Evolutionary conservation across 768 basidiomycete species (phyloP).

Genomic region (Trametes punicea): DNA sequence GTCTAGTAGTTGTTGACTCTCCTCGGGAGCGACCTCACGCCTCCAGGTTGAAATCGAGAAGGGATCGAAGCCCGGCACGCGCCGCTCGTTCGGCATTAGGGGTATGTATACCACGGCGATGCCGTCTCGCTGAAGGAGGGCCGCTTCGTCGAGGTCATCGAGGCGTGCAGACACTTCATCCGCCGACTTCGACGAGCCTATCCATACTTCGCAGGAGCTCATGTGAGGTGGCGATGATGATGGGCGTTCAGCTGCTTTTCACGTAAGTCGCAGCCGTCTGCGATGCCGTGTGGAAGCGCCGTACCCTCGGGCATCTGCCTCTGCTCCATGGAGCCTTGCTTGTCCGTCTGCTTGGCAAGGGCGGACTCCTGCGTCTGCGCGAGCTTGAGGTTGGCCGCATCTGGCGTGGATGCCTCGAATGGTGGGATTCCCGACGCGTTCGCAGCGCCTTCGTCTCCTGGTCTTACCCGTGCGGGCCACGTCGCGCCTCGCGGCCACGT

Average conservation of each 20-base stretch:
- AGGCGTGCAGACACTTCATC: conserved; percentile 22
- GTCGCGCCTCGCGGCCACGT: conserved; percentile 28
- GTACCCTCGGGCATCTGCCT: conserved; percentile 19
- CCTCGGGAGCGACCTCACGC: conserved; percentile 22
- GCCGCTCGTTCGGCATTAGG: conserved; percentile 23
- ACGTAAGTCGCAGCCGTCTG: neutral
- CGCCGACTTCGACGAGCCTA: conserved; percentile 23
- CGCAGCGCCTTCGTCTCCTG: conserved; percentile 1
- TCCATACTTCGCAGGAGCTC: conserved; percentile 28
- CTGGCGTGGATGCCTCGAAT: conserved; percentile 11
- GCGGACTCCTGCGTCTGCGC: conserved; percentile 26
- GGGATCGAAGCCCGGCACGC: conserved; percentile 26
- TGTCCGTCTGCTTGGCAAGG: conserved; percentile 24
- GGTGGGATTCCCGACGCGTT: neutral
- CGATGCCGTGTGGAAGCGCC: neutral
- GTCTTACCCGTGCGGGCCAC: conserved; percentile 22
- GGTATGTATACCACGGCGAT: conserved; percentile 29
- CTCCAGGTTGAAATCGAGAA: conserved; percentile 28
- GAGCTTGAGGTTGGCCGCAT: conserved; percentile 22
- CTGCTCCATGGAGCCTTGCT: conserved; percentile 15
- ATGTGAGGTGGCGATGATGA: neutral
- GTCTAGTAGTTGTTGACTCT: conserved; percentile 25
- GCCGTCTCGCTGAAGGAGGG: conserved; percentile 25
- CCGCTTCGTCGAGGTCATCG: conserved; percentile 28
- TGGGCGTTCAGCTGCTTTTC: neutral